phyloP scores from a whole-genome alignment of 2,329 filamentous ascomycete genomes.

The Epichloe festucae region DNA sequence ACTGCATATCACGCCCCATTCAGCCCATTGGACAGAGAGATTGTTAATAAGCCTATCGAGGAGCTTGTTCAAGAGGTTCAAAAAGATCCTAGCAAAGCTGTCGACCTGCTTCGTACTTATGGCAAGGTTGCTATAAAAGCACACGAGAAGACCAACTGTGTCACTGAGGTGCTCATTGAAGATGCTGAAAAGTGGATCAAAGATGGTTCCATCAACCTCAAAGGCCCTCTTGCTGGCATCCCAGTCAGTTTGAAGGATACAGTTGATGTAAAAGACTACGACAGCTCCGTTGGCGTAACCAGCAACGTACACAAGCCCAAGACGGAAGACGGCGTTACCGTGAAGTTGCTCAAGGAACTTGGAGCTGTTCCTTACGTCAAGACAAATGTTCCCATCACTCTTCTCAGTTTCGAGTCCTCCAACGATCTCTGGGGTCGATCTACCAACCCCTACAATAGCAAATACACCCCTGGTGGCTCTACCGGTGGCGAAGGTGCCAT shows the following conservation, averaged over 20 bases:
- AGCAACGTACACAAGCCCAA: slow-evolving; percentile 55
- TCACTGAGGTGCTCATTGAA: slow-evolving; percentile 74
- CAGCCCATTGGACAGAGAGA: slow-evolving; percentile 48
- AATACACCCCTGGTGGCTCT: slow-evolving; percentile 78
- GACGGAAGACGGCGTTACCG: slow-evolving; percentile 55
- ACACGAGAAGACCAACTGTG: slow-evolving; percentile 76
- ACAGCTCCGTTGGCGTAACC: slow-evolving; percentile 72
- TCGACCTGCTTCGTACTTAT: slow-evolving; percentile 71
- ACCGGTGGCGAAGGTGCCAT: slow-evolving; percentile 78
- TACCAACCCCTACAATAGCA: slow-evolving; percentile 70
- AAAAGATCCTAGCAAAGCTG: slow-evolving; percentile 47
- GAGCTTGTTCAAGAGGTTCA: slow-evolving; percentile 69
- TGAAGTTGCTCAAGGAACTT: slow-evolving; percentile 70
- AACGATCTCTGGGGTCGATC: slow-evolving; percentile 69
- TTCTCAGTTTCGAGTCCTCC: slow-evolving; percentile 74
- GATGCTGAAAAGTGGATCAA: slow-evolving; percentile 62
- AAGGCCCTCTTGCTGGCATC: slow-evolving; percentile 75
- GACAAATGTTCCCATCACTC: slow-evolving; percentile 76
- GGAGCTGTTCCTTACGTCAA: slow-evolving; percentile 87
- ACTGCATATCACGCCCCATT: slow-evolving; percentile 53
- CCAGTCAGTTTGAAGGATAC: slow-evolving; percentile 76
- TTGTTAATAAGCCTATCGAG: slow-evolving; percentile 62
- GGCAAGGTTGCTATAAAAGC: slow-evolving; percentile 75
- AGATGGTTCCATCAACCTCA: slow-evolving; percentile 50
- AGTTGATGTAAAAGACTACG: slow-evolving; percentile 70